Evolutionary conservation across 139 green algal species (phyloP).

Genomic region (Klebsormidium nitens): DNA sequence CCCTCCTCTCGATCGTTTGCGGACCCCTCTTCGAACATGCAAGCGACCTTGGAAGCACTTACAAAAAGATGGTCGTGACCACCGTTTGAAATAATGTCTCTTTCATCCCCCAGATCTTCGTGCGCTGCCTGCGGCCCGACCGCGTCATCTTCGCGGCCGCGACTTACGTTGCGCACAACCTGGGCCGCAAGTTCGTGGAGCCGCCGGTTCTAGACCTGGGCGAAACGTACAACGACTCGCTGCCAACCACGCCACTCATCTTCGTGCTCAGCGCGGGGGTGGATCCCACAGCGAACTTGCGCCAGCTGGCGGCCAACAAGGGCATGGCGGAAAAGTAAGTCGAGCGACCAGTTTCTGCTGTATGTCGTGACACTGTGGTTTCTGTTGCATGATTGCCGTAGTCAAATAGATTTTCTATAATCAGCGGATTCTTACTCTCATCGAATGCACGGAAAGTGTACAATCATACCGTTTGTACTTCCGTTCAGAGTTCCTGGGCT

Average conservation of each 20-base stretch:
- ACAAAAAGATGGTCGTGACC: not conserved
- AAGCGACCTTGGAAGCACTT: not conserved
- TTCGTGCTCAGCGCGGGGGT: constrained; percentile 78
- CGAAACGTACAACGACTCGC: constrained; percentile 64
- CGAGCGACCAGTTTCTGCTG: too few species aligned
- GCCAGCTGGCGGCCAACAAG: constrained; percentile 65
- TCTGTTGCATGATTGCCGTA: too few species aligned
- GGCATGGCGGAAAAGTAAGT: constrained; percentile 50
- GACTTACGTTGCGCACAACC: constrained; percentile 63
- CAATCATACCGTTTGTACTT: too few species aligned
- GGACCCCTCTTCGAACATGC: constrained; percentile 1
- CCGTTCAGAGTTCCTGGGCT: too few species aligned
- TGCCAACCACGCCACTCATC: constrained; percentile 59
- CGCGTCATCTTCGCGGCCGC: constrained; percentile 68
- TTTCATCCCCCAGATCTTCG: constrained; percentile 33
- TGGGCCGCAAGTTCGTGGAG: constrained; percentile 78
- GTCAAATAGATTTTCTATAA: too few species aligned
- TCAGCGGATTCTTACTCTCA: too few species aligned
- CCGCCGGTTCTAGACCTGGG: constrained; percentile 74
- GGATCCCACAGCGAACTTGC: constrained; percentile 69
- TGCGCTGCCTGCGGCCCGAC: constrained; percentile 59
- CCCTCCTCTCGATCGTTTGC: too few species aligned
- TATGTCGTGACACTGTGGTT: too few species aligned
- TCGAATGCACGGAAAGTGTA: too few species aligned
- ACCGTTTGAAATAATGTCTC: constrained; percentile 19